phyloP scores from a whole-genome alignment of 1,284 basidiomycete genomes.

The Ceratobasidium sp. region DNA sequence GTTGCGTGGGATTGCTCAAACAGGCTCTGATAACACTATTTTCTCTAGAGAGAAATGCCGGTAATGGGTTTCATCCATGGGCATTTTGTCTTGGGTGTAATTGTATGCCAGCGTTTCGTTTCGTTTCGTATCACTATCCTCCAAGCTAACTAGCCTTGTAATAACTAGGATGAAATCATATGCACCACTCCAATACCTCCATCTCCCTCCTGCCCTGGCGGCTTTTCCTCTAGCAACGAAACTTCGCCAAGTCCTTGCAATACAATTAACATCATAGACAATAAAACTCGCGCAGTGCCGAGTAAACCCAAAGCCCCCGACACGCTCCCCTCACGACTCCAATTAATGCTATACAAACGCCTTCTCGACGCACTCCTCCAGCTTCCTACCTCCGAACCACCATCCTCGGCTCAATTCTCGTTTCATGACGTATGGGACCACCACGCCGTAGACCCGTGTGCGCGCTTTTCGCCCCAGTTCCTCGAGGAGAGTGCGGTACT shows the following conservation, averaged over 20 bases:
- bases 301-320: slow-evolving; percentile 72
- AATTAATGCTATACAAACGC: slow-evolving; percentile 86
- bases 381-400: slow-evolving; percentile 46
- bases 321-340: slow-evolving; percentile 71
- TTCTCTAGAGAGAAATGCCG: slow-evolving; percentile 71
- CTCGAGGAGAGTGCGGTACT: slow-evolving; percentile 22
- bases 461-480: slow-evolving; percentile 6
- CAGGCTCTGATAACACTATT: neutral
- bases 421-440: slow-evolving; percentile 67
- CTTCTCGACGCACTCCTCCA: slow-evolving; percentile 68
- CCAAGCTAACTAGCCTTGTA: too few species aligned
- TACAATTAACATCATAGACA: slow-evolving; percentile 71
- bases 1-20: neutral
- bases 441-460: slow-evolving; percentile 60
- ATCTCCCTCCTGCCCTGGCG: slow-evolving; percentile 21
- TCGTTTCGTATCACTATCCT: neutral
- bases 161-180: slow-evolving; percentile 65
- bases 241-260: slow-evolving; percentile 47
- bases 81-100: slow-evolving; percentile 69
- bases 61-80: slow-evolving; percentile 73
- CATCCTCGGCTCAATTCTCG: slow-evolving; percentile 53
- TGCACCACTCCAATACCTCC: slow-evolving; percentile 47
- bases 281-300: slow-evolving; percentile 72
- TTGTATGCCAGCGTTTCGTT: slow-evolving; percentile 60
- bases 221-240: neutral